phyloP scores from a whole-genome alignment of 2,329 filamentous ascomycete genomes.

The Colletotrichum lindemuthianum region DNA sequence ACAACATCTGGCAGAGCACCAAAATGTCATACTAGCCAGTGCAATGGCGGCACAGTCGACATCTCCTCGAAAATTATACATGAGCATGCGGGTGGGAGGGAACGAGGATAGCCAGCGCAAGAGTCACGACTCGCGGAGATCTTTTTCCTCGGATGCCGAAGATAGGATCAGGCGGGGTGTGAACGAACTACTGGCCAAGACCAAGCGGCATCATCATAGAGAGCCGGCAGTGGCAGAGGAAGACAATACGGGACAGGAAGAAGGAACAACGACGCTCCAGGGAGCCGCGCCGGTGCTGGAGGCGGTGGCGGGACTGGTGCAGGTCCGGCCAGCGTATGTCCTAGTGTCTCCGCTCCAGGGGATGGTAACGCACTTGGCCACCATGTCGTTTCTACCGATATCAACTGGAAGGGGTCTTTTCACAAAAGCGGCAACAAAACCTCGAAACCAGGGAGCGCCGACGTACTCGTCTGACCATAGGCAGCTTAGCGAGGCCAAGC shows the following conservation, averaged over 20 bases:
- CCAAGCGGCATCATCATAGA: slow-evolving; percentile 44
- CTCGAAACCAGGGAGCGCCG: slow-evolving; percentile 29
- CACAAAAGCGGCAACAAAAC: slow-evolving; percentile 18
- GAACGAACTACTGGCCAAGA: slow-evolving; percentile 57
- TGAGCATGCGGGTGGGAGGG: slow-evolving; percentile 61
- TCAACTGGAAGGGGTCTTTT: slow-evolving; percentile 35
- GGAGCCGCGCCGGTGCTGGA: slow-evolving; percentile 39
- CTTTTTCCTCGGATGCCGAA: slow-evolving; percentile 57
- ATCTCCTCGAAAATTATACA: slow-evolving; percentile 38
- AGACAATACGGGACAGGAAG: slow-evolving; percentile 36
- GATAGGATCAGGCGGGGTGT: slow-evolving; percentile 59
- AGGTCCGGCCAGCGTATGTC: slow-evolving; percentile 64
- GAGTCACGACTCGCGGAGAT: slow-evolving; percentile 50
- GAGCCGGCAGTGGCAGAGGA: slow-evolving; percentile 13
- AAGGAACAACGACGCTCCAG: slow-evolving; percentile 39
- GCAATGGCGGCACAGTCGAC: slow-evolving; percentile 45
- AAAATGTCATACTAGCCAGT: slow-evolving; percentile 58
- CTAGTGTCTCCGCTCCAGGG: slow-evolving; percentile 75
- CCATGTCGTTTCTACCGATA: slow-evolving; percentile 63
- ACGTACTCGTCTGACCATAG: slow-evolving; percentile 20
- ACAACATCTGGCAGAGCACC: slow-evolving; percentile 71
- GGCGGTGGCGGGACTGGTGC: slow-evolving; percentile 46
- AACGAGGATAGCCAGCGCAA: slow-evolving; percentile 54
- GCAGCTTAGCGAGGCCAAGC: slow-evolving; percentile 59
- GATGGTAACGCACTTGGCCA: slow-evolving; percentile 68